Evolutionary conservation across 352 stramenopile genomes (phyloP).

Genomic region (Aphanomyces cochlioides): DNA sequence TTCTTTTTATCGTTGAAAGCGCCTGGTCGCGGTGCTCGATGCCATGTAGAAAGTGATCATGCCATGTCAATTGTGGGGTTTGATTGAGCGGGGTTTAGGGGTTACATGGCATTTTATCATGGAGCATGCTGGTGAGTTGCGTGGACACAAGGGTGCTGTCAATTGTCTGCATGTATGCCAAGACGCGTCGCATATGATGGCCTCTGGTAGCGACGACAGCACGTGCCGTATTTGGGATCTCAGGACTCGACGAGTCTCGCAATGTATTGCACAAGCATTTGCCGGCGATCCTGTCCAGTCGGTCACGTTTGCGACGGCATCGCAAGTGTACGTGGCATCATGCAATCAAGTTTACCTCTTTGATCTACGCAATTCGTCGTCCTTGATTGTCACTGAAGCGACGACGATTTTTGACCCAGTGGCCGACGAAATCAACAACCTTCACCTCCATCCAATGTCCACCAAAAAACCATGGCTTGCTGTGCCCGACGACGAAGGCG

Average conservation of each 20-base stretch:
- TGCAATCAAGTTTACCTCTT: conserved; percentile 65
- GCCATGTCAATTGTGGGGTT: too few species aligned
- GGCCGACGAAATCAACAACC: conserved; percentile 65
- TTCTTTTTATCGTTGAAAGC: too few species aligned
- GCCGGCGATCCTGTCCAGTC: conserved; percentile 58
- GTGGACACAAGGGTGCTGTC: conserved; percentile 23
- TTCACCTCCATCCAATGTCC: conserved; percentile 49
- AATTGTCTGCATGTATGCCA: conserved; percentile 16
- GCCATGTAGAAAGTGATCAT: too few species aligned
- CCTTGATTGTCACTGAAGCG: conserved; percentile 50
- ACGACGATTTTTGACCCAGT: conserved; percentile 56
- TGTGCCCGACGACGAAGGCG: conserved; percentile 57
- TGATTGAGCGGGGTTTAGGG: too few species aligned
- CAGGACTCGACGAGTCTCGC: conserved; percentile 48
- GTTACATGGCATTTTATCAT: too few species aligned
- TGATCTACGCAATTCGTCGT: conserved; percentile 50
- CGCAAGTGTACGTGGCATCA: conserved; percentile 53
- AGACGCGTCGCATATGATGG: conserved; percentile 41
- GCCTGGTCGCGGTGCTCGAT: too few species aligned
- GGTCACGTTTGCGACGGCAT: conserved; percentile 49
- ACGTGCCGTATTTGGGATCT: conserved; percentile 69
- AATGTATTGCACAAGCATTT: conserved; percentile 45
- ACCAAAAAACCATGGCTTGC: conserved; percentile 50
- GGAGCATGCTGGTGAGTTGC: background rate
- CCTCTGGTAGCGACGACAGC: conserved; percentile 65